A percentile compares a stretch with the other conserved stretches of the same genome.
Evolutionary conservation across 768 basidiomycete genomes (phyloP).

Genomic region (Myochromella boudieri): DNA sequence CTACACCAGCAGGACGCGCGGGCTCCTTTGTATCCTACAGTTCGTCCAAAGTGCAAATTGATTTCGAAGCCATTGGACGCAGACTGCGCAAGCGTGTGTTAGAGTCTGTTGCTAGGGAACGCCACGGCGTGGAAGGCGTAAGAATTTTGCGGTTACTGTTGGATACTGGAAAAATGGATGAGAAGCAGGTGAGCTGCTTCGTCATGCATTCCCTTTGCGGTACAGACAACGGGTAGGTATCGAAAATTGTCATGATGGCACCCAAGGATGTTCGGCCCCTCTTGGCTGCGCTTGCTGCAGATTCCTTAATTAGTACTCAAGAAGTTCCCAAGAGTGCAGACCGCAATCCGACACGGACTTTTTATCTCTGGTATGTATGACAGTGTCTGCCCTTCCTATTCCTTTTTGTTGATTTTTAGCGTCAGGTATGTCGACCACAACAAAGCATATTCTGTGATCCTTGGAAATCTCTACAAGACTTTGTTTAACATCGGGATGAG

Average conservation of each 20-base stretch:
- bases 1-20: constrained; percentile 66
- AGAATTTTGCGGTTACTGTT: constrained; percentile 78
- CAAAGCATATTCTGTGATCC: constrained; percentile 77
- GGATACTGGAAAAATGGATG: constrained; percentile 88
- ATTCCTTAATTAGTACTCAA: constrained; percentile 86
- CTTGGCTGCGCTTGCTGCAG: constrained; percentile 74
- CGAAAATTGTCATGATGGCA: constrained; percentile 91
- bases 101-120: constrained; percentile 78
- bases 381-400: background rate
- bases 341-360: constrained; percentile 83
- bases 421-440: constrained; percentile 85
- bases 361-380: constrained; percentile 79
- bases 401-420: constrained; percentile 5
- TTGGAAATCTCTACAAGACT: constrained; percentile 85
- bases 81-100: constrained; percentile 70
- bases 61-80: constrained; percentile 71
- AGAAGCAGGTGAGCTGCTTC: constrained; percentile 75
- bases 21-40: constrained; percentile 70
- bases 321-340: constrained; percentile 92
- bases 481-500: constrained; percentile 82
- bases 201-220: background rate
- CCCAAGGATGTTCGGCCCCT: constrained; percentile 83
- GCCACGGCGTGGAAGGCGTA: constrained; percentile 81
- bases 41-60: constrained; percentile 74
- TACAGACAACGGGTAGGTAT: constrained; percentile 54